Evolutionary conservation across 495 filamentous ascomycete species (phyloP).

Genomic region (Acidomyces sp.): DNA sequence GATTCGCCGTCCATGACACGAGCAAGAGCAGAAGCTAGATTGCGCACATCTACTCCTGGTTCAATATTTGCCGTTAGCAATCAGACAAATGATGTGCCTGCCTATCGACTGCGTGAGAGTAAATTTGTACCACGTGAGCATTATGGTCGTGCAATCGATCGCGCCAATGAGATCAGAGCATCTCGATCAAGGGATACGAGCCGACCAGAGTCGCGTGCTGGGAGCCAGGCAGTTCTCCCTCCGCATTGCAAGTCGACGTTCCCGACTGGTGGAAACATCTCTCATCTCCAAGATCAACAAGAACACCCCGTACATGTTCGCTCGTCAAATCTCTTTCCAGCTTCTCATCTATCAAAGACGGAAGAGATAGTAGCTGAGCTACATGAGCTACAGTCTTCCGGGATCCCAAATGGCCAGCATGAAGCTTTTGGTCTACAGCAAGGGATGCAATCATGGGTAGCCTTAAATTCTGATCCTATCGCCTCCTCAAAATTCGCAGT

Average conservation of each 20-base stretch:
- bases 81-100: slow-evolving; percentile 9
- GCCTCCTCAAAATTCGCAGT: too few species aligned
- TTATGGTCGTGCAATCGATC: slow-evolving; percentile 24
- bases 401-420: too few species aligned
- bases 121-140: slow-evolving; percentile 28
- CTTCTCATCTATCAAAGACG: too few species aligned
- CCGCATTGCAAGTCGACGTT: not conserved
- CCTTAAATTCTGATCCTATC: too few species aligned
- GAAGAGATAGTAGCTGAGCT: too few species aligned
- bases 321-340: too few species aligned
- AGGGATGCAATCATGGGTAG: too few species aligned
- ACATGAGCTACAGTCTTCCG: too few species aligned
- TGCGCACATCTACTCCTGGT: slow-evolving; percentile 3
- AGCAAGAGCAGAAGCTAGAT: slow-evolving; percentile 12
- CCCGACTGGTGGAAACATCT: too few species aligned
- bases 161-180: slow-evolving; percentile 11
- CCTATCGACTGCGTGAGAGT: slow-evolving; percentile 19
- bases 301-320: too few species aligned
- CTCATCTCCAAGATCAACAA: too few species aligned
- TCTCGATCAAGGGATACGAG: slow-evolving; percentile 11
- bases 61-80: not conserved
- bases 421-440: too few species aligned
- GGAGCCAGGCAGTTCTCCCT: not conserved
- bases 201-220: slow-evolving; percentile 5
- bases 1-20: slow-evolving; percentile 16